These are phyloP conservation scores for Hanseniaspora opuntiae DNA, from an alignment of 805 yeast species.

Conservation along the genomic window DNA sequence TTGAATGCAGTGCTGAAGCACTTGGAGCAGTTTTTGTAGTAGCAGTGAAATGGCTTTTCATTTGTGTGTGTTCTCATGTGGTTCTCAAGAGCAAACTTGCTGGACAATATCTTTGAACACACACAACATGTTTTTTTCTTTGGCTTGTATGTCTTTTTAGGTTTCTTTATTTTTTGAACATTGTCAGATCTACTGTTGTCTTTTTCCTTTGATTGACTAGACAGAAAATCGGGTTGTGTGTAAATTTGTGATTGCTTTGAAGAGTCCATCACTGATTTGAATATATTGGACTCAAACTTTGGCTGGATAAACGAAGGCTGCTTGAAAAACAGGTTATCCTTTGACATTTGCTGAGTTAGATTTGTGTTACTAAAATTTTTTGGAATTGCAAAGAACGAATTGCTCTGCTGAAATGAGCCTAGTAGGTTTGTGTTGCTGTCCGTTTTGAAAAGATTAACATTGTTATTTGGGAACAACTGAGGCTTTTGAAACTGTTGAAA, in stretches of 20 bases:
- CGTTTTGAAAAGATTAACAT: neutral
- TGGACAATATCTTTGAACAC: neutral
- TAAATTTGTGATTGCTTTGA: neutral
- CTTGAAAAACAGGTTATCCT: neutral
- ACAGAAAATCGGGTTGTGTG: neutral
- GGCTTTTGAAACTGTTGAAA: neutral
- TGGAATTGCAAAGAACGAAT: neutral
- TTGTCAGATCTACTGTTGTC: neutral
- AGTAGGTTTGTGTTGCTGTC: neutral
- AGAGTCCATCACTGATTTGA: neutral
- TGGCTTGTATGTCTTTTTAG: neutral
- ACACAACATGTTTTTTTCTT: neutral
- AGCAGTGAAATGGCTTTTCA: slow-evolving; percentile 5
- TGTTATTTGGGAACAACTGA: neutral
- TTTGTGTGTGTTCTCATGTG: slow-evolving; percentile 9
- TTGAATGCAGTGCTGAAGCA: slow-evolving; percentile 5
- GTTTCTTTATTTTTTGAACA: neutral
- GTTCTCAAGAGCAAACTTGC: slow-evolving; percentile 8
- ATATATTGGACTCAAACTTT: neutral
- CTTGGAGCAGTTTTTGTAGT: neutral
- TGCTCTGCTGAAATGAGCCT: neutral
- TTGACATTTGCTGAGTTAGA: neutral
- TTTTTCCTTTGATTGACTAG: neutral
- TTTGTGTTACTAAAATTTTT: neutral
- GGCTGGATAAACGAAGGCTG: neutral